A percentile compares a stretch with the other conserved stretches of the same genome.
Conservation (phyloP, 2,329 filamentous ascomycete species). For the Arthrobotrys sphaeroides region DNA sequence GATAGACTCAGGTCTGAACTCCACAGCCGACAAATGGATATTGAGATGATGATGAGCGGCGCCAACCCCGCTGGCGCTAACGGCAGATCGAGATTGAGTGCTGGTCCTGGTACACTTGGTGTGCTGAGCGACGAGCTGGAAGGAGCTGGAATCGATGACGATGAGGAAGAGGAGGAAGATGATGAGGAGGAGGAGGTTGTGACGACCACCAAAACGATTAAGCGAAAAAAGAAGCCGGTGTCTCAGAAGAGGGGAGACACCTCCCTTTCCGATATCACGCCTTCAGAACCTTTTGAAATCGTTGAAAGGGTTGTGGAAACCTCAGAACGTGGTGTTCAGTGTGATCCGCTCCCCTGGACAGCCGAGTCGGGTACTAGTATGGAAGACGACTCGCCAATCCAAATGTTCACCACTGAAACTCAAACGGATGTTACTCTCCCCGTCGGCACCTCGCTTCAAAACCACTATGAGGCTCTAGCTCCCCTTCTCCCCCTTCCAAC, state of each 20-base stretch:
- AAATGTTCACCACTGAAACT: slow-evolving; percentile 40
- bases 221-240: slow-evolving; percentile 38
- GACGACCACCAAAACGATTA: slow-evolving; percentile 49
- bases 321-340: slow-evolving; percentile 41
- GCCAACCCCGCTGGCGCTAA: not conserved
- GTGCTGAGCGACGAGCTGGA: slow-evolving; percentile 42
- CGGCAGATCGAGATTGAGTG: slow-evolving; percentile 15
- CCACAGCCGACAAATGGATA: slow-evolving; percentile 39
- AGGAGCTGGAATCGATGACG: slow-evolving; percentile 14
- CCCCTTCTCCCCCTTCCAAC: slow-evolving; percentile 23
- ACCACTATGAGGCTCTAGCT: slow-evolving; percentile 24
- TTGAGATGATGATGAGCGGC: slow-evolving; percentile 40
- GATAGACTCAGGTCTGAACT: slow-evolving; percentile 43
- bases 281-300: slow-evolving; percentile 39
- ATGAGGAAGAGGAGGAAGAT: slow-evolving; percentile 38
- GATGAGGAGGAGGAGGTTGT: slow-evolving; percentile 47
- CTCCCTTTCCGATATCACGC: slow-evolving; percentile 15
- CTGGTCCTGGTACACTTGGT: slow-evolving; percentile 16
- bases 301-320: slow-evolving; percentile 40
- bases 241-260: slow-evolving; percentile 21
- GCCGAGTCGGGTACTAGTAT: slow-evolving; percentile 31
- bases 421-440: slow-evolving; percentile 34
- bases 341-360: slow-evolving; percentile 12
- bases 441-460: slow-evolving; percentile 22
- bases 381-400: slow-evolving; percentile 36